Conservation (phyloP, 2,329 filamentous ascomycete genomes). For the Penicillium oxalicum region DNA sequence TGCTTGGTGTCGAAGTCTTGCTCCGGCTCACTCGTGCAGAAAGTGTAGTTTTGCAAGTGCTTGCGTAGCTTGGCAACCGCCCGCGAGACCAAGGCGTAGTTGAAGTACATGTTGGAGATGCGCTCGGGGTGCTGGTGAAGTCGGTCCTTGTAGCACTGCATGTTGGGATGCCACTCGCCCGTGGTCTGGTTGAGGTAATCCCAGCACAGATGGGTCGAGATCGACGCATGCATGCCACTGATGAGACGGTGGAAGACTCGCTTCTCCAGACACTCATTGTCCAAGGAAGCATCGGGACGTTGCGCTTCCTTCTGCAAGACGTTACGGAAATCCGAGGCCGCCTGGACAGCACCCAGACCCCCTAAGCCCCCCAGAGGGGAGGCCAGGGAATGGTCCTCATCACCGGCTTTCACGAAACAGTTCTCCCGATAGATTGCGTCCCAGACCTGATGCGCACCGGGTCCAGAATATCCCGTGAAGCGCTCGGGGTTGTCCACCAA, state of each 20-base stretch:
- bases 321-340: conserved; percentile 56
- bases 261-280: conserved; percentile 95
- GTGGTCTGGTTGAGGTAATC: conserved; percentile 94
- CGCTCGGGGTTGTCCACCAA: conserved; percentile 88
- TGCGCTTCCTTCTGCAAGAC: conserved; percentile 48
- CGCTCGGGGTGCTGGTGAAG: conserved; percentile 81
- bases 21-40: conserved; percentile 76
- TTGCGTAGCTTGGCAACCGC: conserved; percentile 86
- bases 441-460: conserved; percentile 85
- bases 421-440: conserved; percentile 96
- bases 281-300: conserved; percentile 55
- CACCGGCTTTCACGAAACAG: conserved; percentile 63
- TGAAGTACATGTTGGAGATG: conserved; percentile 97
- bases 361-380: conserved; percentile 38
- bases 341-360: conserved; percentile 40
- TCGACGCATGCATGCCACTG: conserved; percentile 96
- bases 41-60: conserved; percentile 76
- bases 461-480: conserved; percentile 88
- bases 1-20: conserved; percentile 75
- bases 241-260: conserved; percentile 95
- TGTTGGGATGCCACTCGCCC: conserved; percentile 84
- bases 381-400: conserved; percentile 26
- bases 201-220: conserved; percentile 93
- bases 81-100: conserved; percentile 90
- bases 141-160: conserved; percentile 81